Evolutionary conservation across 208 protist genomes (phyloP), one percentile per base, ranked within the genome.

Genomic region (Acanthamoeba lenticulata): DNA sequence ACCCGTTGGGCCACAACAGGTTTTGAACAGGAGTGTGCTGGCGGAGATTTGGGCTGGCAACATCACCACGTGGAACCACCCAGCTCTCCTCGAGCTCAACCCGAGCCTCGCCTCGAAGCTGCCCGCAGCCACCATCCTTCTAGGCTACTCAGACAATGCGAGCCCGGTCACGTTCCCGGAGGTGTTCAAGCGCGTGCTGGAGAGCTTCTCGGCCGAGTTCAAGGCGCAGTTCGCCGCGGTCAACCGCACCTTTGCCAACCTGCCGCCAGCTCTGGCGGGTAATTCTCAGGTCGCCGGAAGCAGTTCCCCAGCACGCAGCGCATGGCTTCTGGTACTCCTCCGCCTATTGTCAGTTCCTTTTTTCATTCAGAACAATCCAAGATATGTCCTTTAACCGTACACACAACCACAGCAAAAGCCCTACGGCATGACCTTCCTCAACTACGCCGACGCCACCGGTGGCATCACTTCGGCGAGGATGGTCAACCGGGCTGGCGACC

Each of bases 51-150:
- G 77, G 77, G 77, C 19, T n/a, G 77, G 77, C 2, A 36, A 86
- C 47, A 86, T 86, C 77, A 86, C 77, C 5, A 60, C 77, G 2
- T 86, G 77, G 77, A 19, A 86, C 32, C 44, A 86, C 27, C 11
- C 40, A 27, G 77, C 77, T 19, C 44, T 86, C 40, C 21, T 34
- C 34, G 47, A 86, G n/a, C 77, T 86, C 77, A 86, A 86, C 19
- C 77, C 77, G 2, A 34, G n/a, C 1, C 2, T 86, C 34, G 32
- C 77, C 44, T 69, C 9, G 15, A 42, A 55, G 36, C 36, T 86
- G 7, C 79, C 42, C 13, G 24, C 42, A 27, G 79, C 36, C n/a
- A 88, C 40, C 24, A 88, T 88, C 44, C 29, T 34, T n/a, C 65
- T 74, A 7, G 65, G 65, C 13, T 74, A 74, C 29, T 17, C 17